phyloP scores from a whole-genome alignment of 2,329 filamentous ascomycete species.

The Xylariaceae sp. region DNA sequence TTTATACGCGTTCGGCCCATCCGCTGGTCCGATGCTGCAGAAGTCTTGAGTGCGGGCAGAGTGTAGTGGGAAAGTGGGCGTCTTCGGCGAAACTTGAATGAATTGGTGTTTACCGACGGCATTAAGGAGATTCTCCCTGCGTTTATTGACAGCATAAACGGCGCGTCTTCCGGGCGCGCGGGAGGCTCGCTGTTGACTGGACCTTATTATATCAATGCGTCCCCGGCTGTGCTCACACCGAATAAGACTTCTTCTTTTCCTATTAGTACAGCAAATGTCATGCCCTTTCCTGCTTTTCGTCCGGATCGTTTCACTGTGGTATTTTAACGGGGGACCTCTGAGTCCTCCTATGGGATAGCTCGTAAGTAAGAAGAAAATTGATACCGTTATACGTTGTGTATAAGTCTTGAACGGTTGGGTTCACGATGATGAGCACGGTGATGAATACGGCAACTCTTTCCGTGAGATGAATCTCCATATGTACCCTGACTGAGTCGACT shows the following conservation, averaged over 20 bases:
- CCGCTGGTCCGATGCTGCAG: constrained; percentile 26
- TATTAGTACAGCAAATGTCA: constrained; percentile 6
- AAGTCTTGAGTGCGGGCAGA: constrained; percentile 31
- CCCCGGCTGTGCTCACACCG: constrained; percentile 24
- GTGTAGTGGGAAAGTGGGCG: constrained; percentile 30
- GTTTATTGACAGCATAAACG: constrained; percentile 22
- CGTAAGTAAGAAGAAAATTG: neutral
- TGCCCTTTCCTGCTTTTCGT: neutral
- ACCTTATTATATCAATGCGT: constrained; percentile 22
- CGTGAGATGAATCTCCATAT: too few relatives aligned
- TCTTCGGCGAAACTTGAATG: constrained; percentile 36
- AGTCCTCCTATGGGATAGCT: neutral
- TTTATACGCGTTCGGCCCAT: constrained; percentile 19
- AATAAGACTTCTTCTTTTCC: constrained; percentile 26
- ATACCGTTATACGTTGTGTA: neutral
- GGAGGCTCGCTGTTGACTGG: constrained; percentile 15
- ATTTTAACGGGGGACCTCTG: neutral
- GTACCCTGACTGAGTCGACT: too few relatives aligned
- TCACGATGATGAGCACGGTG: neutral
- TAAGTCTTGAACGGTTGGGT: neutral
- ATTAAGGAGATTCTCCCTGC: constrained; percentile 28
- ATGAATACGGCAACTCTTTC: too few relatives aligned
- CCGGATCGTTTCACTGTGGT: neutral
- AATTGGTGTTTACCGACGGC: constrained; percentile 33
- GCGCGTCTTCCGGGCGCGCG: constrained; percentile 21